Evolutionary conservation across 208 protist species (phyloP), one percentile per base, ranked within the genome.

Genomic region (Crithidia brevicula): DNA sequence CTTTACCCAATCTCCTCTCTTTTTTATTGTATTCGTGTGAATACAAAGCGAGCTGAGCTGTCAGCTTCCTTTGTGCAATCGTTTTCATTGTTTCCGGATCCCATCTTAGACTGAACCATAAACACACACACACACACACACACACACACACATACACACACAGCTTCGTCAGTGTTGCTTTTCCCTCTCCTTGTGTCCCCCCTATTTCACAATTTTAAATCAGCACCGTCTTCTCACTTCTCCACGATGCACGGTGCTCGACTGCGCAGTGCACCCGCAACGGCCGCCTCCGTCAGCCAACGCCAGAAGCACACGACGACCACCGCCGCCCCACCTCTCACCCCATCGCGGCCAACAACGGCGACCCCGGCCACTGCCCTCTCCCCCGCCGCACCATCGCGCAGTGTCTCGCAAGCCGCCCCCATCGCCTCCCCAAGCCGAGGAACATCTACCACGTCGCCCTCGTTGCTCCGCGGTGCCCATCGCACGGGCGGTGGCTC

Each of bases 361-460:
- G 15, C 8, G 10, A 0, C 36, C 36, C 42, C 62, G 1, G 2
- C 62, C 1, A 6, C 28, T n/a, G 31, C 45, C 4, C 30, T 52
- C 15, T n/a, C 43, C 3, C 40, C 56, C 15, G 4, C 13, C 11
- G 40, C 43, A 28, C 27, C 58, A 10, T 38, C 43, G 30, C 58
- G 58, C 8, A 53, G 58, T 38, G 58, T 64, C 27, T 64, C 58
- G 20, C 58, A 4, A 1, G 58, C 43, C 4, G 58, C 25, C 23
- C 40, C 11, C n/a, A 13, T 11, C 8, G 16, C 36, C 23, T 47
- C 36, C n/a, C 33, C 54, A 3, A 18, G 15, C 18, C 52, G 52
- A 16, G 52, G 50, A 4, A 3, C 30, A 7, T 34, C 56, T 1
- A 62, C 40, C 15, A 8, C 22, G 8, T 62, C 56, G 8, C 56